Evolutionary conservation across 1,284 basidiomycete species (phyloP).

Genomic region (Tylopilus orsonianus): DNA sequence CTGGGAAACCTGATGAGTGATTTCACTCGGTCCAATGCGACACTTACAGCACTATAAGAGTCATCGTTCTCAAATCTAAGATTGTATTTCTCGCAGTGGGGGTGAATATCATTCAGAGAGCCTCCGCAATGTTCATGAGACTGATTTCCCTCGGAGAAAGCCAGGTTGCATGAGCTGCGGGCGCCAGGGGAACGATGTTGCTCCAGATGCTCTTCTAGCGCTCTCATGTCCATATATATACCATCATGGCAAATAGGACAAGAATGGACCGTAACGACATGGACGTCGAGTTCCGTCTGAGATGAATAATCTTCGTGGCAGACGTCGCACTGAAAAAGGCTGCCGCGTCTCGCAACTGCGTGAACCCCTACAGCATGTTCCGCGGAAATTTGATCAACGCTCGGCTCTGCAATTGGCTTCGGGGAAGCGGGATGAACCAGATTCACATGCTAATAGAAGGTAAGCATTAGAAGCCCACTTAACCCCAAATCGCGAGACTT

Average conservation of each 20-base stretch:
- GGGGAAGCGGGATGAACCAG: constrained; percentile 18
- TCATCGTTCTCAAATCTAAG: constrained; percentile 24
- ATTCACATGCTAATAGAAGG: constrained; percentile 19
- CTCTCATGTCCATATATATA: constrained; percentile 26
- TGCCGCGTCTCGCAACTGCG: background rate
- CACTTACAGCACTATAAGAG: constrained; percentile 24
- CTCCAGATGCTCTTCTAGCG: constrained; percentile 32
- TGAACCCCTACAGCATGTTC: constrained; percentile 11
- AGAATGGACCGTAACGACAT: constrained; percentile 33
- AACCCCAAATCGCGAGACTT: constrained; percentile 16
- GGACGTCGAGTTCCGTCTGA: constrained; percentile 31
- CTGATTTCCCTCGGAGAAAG: constrained; percentile 27
- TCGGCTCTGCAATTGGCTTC: constrained; percentile 12
- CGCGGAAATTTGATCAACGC: constrained; percentile 9
- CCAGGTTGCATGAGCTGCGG: constrained; percentile 26
- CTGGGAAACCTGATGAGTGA: constrained; percentile 15
- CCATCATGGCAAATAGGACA: constrained; percentile 35
- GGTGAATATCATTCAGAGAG: constrained; percentile 26
- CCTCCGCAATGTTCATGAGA: constrained; percentile 32
- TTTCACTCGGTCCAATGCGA: background rate
- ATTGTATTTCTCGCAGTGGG: constrained; percentile 27
- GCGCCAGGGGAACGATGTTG: constrained; percentile 29
- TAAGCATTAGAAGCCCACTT: constrained; percentile 14
- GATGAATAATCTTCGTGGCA: constrained; percentile 27
- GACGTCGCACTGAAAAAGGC: constrained; percentile 23